phyloP scores from a whole-genome alignment of 225 moss, liverwort and hornwort genomes.

The Physcomitrium patens region DNA sequence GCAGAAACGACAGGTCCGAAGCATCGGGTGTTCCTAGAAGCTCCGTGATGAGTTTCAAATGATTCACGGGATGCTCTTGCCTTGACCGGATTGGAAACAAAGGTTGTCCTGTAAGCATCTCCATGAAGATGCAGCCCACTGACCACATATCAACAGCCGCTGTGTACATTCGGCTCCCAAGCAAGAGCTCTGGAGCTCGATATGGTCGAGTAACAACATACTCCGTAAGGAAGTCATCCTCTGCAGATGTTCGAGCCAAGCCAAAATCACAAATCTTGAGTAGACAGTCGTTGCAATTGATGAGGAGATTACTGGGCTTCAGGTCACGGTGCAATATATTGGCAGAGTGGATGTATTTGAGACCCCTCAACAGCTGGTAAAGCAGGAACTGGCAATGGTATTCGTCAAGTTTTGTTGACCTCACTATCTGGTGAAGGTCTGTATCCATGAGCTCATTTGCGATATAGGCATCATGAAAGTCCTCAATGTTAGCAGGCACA shows the following conservation, averaged over 20 bases:
- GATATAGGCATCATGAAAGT: constrained; percentile 67
- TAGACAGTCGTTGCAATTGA: constrained; percentile 68
- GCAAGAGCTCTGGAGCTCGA: constrained; percentile 68
- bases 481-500: constrained; percentile 47
- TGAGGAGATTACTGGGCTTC: constrained; percentile 69
- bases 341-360: constrained; percentile 74
- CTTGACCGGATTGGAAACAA: constrained; percentile 60
- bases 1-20: constrained; percentile 57
- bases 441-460: constrained; percentile 75
- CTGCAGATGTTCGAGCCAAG: constrained; percentile 66
- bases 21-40: constrained; percentile 62
- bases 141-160: constrained; percentile 79
- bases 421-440: constrained; percentile 61
- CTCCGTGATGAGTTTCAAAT: constrained; percentile 66
- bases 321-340: constrained; percentile 72
- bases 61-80: constrained; percentile 67
- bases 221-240: constrained; percentile 66
- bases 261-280: constrained; percentile 81
- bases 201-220: constrained; percentile 74
- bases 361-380: constrained; percentile 67
- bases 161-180: constrained; percentile 56
- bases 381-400: constrained; percentile 68
- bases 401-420: constrained; percentile 59
- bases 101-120: constrained; percentile 69
- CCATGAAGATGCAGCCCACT: constrained; percentile 71